Conservation (phyloP, 2,329 filamentous ascomycete species). For the Aureobasidium mangrovei region DNA sequence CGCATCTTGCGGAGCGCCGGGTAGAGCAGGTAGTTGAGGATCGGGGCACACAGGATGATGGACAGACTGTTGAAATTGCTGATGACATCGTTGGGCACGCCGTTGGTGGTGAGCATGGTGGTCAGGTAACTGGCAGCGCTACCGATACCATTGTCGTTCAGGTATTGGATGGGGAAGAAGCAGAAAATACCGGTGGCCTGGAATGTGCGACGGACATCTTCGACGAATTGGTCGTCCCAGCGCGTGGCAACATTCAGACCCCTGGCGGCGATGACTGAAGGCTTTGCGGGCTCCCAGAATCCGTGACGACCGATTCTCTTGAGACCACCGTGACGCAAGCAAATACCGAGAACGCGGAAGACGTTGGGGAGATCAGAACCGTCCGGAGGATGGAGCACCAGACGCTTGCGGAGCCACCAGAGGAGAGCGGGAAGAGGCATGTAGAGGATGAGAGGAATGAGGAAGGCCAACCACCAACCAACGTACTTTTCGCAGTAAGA, state of each 20-base stretch:
- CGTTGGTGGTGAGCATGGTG: constrained; percentile 24
- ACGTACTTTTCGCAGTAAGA: constrained; percentile 57
- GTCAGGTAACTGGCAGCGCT: constrained; percentile 20
- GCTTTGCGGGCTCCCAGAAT: constrained; percentile 23
- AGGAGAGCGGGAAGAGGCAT: constrained; percentile 33
- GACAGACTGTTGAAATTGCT: constrained; percentile 38
- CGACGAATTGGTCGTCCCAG: constrained; percentile 62
- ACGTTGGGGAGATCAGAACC: constrained; percentile 21
- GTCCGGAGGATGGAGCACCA: constrained; percentile 20
- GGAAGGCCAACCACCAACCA: constrained; percentile 57
- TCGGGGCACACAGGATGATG: constrained; percentile 36
- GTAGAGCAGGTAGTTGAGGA: constrained; percentile 37
- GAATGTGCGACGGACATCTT: constrained; percentile 57
- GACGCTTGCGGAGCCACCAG: constrained; percentile 21
- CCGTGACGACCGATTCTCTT: constrained; percentile 18
- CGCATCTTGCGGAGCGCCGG: constrained; percentile 34
- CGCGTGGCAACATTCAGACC: constrained; percentile 21
- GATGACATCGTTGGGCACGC: constrained; percentile 39
- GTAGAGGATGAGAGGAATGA: constrained; percentile 55
- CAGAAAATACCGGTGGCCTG: constrained; percentile 60
- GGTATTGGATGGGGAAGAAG: constrained; percentile 38
- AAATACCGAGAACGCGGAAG: constrained; percentile 19
- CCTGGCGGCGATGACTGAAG: constrained; percentile 21
- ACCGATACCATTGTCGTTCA: constrained; percentile 28
- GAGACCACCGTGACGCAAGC: constrained; percentile 16